Base-by-base conservation (phyloP, 2,329 filamentous ascomycete genomes). In the Monilinia fructicola region DNA sequence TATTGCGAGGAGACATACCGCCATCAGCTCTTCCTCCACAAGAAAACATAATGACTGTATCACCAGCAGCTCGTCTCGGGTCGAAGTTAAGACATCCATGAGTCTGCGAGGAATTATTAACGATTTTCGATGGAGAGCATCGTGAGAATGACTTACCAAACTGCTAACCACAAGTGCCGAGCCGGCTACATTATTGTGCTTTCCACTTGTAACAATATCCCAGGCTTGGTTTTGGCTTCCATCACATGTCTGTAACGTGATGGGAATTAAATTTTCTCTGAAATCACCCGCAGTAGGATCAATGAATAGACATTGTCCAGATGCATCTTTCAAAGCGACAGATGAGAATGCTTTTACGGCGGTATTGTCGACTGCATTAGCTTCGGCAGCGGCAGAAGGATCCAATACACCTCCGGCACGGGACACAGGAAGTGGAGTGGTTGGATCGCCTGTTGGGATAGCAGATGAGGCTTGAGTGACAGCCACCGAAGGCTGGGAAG, bases 51-150 rank as follows among this genome's bases (percentile, higher is more conserved):
- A 83, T 73, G 23, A 85, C 83, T 71, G 85, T 83, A 70, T 83
- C 81, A 10, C 82, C 83, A 2, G 79, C 76, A 2, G 78, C 74
- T 28, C 83, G 80, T 53, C 84, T 80, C 14, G 82, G 81, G 69
- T 87, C 84, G 68, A 85, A 85, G 77, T 85, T 87, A 71, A 85
- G 77, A 72, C 85, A 87, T 54, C 84, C 84, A 73, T 85, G 81
- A 1, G 84, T 87, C 77, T 80, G 54, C 31, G 2, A n/a, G 54
- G 12, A 21, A 46, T 18, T 44, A 48, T 61, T 35, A 50, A 40
- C 50, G 54, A 31, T 54, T n/a, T 21, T 31, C 12, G 16, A 53
- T 12, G 2, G 48, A n/a, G 23, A 3, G 18, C 18, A 16, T 58
- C 6, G 3, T 26, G 1, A 16, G 31, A 6, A 10, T 11, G 4